phyloP scores from a whole-genome alignment of 345 rosid genomes.

The Cardamine occulta region DNA sequence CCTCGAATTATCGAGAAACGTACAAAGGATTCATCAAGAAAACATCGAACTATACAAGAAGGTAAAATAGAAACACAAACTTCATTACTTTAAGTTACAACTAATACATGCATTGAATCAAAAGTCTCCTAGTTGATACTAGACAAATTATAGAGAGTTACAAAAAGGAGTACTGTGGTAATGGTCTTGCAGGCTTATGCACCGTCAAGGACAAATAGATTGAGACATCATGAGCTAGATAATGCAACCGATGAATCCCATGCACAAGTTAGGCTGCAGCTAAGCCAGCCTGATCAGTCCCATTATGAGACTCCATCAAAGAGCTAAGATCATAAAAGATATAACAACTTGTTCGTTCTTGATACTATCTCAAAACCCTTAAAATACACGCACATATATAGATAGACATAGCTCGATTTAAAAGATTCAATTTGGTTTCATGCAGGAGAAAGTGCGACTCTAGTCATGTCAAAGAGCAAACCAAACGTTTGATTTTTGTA shows the following conservation, averaged over 20 bases:
- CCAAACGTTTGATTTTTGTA: slow-evolving; percentile 18
- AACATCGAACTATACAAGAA: slow-evolving; percentile 56
- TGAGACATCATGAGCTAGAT: slow-evolving; percentile 36
- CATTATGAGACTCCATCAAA: slow-evolving; percentile 25
- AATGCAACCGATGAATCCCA: slow-evolving; percentile 41
- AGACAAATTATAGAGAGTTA: slow-evolving; percentile 6
- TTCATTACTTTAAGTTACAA: not conserved
- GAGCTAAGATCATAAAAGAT: slow-evolving; percentile 26
- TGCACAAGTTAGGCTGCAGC: slow-evolving; percentile 51
- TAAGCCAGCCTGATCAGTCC: slow-evolving; percentile 52
- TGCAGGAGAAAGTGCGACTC: slow-evolving; percentile 11
- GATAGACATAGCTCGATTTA: not conserved
- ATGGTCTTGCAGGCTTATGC: slow-evolving; percentile 54
- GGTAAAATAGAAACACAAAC: slow-evolving; percentile 45
- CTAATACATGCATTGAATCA: not conserved
- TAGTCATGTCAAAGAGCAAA: slow-evolving; percentile 11
- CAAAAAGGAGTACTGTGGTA: not conserved
- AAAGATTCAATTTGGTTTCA: not conserved
- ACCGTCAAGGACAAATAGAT: slow-evolving; percentile 39
- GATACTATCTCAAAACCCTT: slow-evolving; percentile 8
- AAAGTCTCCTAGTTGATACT: not conserved
- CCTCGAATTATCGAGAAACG: slow-evolving; percentile 51
- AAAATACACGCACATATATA: not conserved
- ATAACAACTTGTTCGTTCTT: slow-evolving; percentile 24
- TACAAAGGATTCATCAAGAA: slow-evolving; percentile 57